These are phyloP conservation scores for Lactifluus subvellereus DNA, from an alignment of 768 basidiomycete species.

Conservation along the genomic window DNA sequence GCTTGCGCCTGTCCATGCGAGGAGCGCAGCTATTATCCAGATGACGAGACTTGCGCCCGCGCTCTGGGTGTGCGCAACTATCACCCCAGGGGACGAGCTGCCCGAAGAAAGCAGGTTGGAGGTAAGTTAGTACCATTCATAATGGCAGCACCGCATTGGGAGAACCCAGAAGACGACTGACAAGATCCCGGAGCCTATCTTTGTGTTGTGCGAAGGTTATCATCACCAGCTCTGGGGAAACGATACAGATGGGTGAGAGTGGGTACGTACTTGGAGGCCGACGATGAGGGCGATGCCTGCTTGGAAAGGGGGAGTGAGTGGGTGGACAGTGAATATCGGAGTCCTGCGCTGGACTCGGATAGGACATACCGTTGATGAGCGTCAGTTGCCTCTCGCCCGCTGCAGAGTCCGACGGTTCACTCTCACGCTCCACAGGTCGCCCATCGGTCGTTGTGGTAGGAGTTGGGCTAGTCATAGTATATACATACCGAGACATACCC, in stretches of 20 bases:
- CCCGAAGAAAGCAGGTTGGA: neutral
- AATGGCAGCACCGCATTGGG: neutral
- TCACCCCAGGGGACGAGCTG: conserved; percentile 10
- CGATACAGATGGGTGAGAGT: neutral
- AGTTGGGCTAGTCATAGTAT: neutral
- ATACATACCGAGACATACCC: too few species aligned
- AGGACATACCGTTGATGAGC: neutral
- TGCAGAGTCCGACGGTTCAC: neutral
- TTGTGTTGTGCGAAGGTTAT: neutral
- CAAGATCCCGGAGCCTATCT: conserved; percentile 16
- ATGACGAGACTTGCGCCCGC: neutral
- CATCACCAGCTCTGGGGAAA: neutral
- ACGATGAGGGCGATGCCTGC: conserved; percentile 7
- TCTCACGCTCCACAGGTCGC: neutral
- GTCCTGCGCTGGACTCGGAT: neutral
- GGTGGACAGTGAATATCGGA: neutral
- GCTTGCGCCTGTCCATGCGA: conserved; percentile 7
- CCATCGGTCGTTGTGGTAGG: neutral
- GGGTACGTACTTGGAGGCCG: conserved; percentile 2
- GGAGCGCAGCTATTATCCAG: conserved; percentile 1
- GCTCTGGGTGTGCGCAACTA: conserved; percentile 9
- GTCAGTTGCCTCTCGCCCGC: conserved; percentile 6
- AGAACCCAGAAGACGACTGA: neutral
- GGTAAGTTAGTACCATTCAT: neutral
- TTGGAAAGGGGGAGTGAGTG: neutral